Conservation (phyloP, 495 filamentous ascomycete genomes). For the Bombardia bombarda region DNA sequence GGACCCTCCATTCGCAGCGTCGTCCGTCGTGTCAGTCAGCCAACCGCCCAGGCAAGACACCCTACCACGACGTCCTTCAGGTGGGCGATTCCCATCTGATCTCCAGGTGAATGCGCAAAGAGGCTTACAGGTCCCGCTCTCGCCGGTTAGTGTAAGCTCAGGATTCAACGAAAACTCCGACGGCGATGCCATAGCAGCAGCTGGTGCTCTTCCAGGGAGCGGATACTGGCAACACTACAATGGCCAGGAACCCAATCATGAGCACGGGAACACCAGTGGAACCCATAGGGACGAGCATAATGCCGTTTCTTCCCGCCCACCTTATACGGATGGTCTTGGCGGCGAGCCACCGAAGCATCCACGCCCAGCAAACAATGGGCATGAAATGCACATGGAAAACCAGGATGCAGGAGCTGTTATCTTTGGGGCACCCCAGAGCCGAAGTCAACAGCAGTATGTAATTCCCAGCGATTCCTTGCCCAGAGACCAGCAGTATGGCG, state of each 20-base stretch:
- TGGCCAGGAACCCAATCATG: background rate
- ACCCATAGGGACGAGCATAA: too few species aligned
- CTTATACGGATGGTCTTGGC: too few species aligned
- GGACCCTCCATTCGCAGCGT: slow-evolving; percentile 61
- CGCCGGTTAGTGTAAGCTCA: slow-evolving; percentile 71
- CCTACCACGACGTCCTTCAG: slow-evolving; percentile 57
- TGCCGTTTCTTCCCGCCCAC: too few species aligned
- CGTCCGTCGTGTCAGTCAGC: slow-evolving; percentile 38
- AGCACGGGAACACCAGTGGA: background rate
- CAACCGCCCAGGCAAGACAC: slow-evolving; percentile 38
- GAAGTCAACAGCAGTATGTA: too few species aligned
- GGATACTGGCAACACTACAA: slow-evolving; percentile 23
- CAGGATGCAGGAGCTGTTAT: too few species aligned
- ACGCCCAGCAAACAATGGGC: too few species aligned
- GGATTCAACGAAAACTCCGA: slow-evolving; percentile 45
- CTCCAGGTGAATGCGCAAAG: slow-evolving; percentile 62
- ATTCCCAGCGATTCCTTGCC: too few species aligned
- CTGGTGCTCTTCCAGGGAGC: slow-evolving; percentile 43
- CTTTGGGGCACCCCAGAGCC: too few species aligned
- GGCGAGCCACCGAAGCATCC: too few species aligned
- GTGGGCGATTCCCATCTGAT: slow-evolving; percentile 87
- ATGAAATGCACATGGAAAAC: too few species aligned
- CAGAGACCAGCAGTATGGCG: too few species aligned
- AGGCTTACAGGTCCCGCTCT: slow-evolving; percentile 66
- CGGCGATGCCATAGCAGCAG: slow-evolving; percentile 46